Percentiles rank a stretch among this genome's conserved stretches.
phyloP scores from a whole-genome alignment of 345 rosid genomes.

The Cardiospermum halicacabum region DNA sequence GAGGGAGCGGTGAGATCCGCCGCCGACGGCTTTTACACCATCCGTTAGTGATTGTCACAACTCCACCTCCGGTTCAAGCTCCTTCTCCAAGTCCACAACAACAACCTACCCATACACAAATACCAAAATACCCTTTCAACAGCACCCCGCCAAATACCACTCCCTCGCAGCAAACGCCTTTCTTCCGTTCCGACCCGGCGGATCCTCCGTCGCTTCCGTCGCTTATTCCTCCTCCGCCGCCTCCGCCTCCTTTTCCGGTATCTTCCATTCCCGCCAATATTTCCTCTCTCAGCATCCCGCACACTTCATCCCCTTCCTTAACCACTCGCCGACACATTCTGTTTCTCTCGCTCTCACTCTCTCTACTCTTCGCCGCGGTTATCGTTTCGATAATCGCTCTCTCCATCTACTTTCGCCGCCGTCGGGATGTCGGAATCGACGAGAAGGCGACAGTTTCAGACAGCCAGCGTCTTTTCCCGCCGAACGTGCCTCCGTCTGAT shows the following conservation, averaged over 20 bases:
- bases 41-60: conserved; percentile 32
- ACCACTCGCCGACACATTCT: conserved; percentile 30
- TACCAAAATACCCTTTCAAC: conserved; percentile 49
- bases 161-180: conserved; percentile 35
- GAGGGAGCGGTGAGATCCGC: neutral
- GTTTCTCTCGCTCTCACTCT: conserved; percentile 44
- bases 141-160: conserved; percentile 33
- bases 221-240: conserved; percentile 28
- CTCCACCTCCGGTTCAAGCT: conserved; percentile 38
- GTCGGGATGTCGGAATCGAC: conserved; percentile 17
- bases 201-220: conserved; percentile 45
- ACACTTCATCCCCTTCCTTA: conserved; percentile 27
- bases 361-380: conserved; percentile 50
- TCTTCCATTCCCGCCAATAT: conserved; percentile 97
- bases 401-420: conserved; percentile 38
- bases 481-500: conserved; percentile 58
- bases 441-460: conserved; percentile 45
- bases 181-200: conserved; percentile 40
- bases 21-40: conserved; percentile 67
- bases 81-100: conserved; percentile 23
- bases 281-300: conserved; percentile 69
- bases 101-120: conserved; percentile 13
- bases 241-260: too few relatives aligned
- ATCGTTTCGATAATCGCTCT: conserved; percentile 37
- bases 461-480: conserved; percentile 65